Percentiles rank a stretch among this genome's conserved stretches.
phyloP scores from a whole-genome alignment of 805 yeast species.

The Zygotorulaspora florentina region DNA sequence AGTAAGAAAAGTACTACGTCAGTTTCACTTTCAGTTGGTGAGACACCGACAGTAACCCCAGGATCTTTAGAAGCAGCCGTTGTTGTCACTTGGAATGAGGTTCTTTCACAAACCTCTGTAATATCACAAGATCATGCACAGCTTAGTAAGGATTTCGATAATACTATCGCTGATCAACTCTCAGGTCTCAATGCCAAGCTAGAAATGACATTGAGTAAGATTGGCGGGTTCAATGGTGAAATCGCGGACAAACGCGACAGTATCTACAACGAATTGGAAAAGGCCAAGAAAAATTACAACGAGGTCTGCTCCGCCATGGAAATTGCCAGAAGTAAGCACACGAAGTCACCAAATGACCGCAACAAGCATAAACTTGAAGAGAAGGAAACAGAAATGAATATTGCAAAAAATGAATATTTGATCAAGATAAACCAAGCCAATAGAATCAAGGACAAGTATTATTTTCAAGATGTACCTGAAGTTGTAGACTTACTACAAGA shows the following conservation, averaged over 20 bases:
- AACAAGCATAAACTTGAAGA: conserved; percentile 48
- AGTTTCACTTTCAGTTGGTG: conserved; percentile 79
- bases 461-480: conserved; percentile 90
- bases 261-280: conserved; percentile 32
- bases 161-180: conserved; percentile 60
- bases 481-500: conserved; percentile 79
- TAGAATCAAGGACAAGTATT: conserved; percentile 87
- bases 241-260: conserved; percentile 41
- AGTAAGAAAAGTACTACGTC: conserved; percentile 69
- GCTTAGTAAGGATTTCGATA: conserved; percentile 56
- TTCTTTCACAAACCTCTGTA: conserved; percentile 76
- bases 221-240: conserved; percentile 57
- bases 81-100: conserved; percentile 85
- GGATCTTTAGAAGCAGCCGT: conserved; percentile 90
- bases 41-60: conserved; percentile 84
- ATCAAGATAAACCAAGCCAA: conserved; percentile 80
- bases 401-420: conserved; percentile 78
- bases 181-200: conserved; percentile 49
- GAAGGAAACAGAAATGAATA: conserved; percentile 76
- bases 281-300: conserved; percentile 70
- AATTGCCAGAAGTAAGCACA: conserved; percentile 66
- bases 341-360: conserved; percentile 53
- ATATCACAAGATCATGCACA: conserved; percentile 62
- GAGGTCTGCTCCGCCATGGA: conserved; percentile 77
- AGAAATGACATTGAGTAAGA: conserved; percentile 50